Percentiles rank a stretch among this genome's conserved stretches.
Conservation (phyloP, 352 stramenopile genomes). For the Pythium aquatile region DNA sequence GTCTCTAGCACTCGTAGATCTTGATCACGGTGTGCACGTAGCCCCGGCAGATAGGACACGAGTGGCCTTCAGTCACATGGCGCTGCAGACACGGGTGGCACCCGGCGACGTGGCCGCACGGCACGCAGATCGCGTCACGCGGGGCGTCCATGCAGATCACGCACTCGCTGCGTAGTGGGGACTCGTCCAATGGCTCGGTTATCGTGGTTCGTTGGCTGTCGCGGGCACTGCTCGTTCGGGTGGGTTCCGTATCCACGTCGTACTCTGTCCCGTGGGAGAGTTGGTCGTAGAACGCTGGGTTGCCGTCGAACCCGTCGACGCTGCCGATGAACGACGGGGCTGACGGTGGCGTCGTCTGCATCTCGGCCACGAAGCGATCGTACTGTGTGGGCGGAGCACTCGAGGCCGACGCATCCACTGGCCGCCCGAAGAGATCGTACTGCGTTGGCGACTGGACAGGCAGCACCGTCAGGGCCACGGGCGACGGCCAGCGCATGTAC, state of each 20-base stretch:
- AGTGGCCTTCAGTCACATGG: slow-evolving; percentile 27
- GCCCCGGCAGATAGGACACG: slow-evolving; percentile 49
- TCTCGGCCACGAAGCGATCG: not conserved
- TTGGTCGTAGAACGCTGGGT: slow-evolving; percentile 19
- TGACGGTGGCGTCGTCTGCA: slow-evolving; percentile 9
- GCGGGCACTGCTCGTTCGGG: not conserved
- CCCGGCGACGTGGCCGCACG: slow-evolving; percentile 60
- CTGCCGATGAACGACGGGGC: slow-evolving; percentile 21
- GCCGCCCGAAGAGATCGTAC: slow-evolving; percentile 9
- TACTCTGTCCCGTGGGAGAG: not conserved
- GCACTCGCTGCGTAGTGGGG: slow-evolving; percentile 32
- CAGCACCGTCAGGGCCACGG: slow-evolving; percentile 2
- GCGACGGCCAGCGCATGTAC: slow-evolving; percentile 1
- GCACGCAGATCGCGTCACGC: slow-evolving; percentile 58
- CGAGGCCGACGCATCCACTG: not conserved
- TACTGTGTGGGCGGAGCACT: not conserved
- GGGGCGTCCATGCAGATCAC: slow-evolving; percentile 56
- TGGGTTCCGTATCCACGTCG: not conserved
- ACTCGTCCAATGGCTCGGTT: not conserved
- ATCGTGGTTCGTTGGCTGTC: not conserved
- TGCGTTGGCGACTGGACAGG: slow-evolving; percentile 1
- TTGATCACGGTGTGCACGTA: slow-evolving; percentile 40
- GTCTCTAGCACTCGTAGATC: slow-evolving; percentile 33
- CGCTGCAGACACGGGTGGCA: slow-evolving; percentile 48
- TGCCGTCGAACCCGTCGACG: slow-evolving; percentile 4